Conservation (phyloP, 345 rosid species). For the Nephelium lappaceum region DNA sequence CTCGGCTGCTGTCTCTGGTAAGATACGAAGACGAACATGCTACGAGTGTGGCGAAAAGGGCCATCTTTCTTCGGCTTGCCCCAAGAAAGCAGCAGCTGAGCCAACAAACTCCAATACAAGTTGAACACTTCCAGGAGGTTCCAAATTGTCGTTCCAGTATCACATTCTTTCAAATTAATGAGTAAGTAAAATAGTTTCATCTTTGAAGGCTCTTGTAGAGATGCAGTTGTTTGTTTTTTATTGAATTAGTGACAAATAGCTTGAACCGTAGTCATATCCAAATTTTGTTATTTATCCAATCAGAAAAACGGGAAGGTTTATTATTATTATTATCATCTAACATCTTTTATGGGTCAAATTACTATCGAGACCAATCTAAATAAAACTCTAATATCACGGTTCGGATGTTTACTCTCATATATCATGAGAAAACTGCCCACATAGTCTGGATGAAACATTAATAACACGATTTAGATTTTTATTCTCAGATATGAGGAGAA, state of each 20-base stretch:
- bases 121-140: conserved; percentile 1
- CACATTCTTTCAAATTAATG: neutral
- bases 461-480: no score
- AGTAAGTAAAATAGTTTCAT: neutral
- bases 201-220: neutral
- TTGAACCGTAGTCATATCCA: neutral
- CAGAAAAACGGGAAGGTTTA: neutral
- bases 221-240: neutral
- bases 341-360: no score
- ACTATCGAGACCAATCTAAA: no score
- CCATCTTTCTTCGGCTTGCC: conserved; percentile 78
- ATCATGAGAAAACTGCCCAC: no score
- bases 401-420: no score
- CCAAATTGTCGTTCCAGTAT: neutral
- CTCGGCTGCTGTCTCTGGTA: conserved; percentile 43
- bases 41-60: conserved; percentile 83
- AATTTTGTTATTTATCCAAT: neutral
- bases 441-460: no score
- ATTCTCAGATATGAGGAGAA: no score
- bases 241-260: neutral
- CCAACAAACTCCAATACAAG: conserved; percentile 22
- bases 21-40: conserved; percentile 74
- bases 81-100: conserved; percentile 43
- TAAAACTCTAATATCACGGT: no score
- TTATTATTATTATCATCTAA: no score